Evolutionary conservation across 1,284 basidiomycete genomes (phyloP), one percentile per base, ranked within the genome.

Genomic region (Ceratobasidium sp.): DNA sequence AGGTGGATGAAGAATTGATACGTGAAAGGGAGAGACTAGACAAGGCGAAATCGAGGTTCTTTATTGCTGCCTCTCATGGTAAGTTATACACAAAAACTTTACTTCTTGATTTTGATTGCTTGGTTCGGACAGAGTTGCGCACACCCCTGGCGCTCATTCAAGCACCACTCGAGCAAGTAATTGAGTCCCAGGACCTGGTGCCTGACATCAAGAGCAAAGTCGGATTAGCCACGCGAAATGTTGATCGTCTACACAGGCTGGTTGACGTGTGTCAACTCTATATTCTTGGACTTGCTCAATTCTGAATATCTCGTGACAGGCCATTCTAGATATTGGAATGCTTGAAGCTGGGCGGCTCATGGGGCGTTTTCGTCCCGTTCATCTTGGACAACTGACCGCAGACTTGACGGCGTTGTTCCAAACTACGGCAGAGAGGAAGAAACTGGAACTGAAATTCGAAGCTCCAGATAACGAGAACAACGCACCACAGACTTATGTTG

Each of bases 321-420:
- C 54, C 8, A 57, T 57, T 32, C 8, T 57, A 30, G 54, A 57
- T 32, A 57, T 57, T 23, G 35, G 54, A 23, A 57, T 30, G 7
- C 11, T 47, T 52, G n/a, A 41, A 57, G 46, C 26, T 47, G 61
- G 73, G 7, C 38, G 58, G n/a, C 47, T 70, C 35, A 13, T 46
- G 73, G 79, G 78, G 0, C 62, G 75, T 26, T 80, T 79, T 64
- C 76, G 74, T 26, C 78, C 79, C 11, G 77, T 80, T 43, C 67
- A 74, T 5, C 73, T 80, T n/a, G 78, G 78, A 5, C 52, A 74
- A 13, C 75, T 78, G 28, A 79, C 79, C 0, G 73, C 76, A 5
- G 78, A 80, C 62, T 57, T 80, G n/a, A 78, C 79, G 18, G 74
- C 78, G 11, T 72, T 80, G n/a, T 80, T 80, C 72, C 77, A 78